A percentile compares a stretch with the other conserved stretches of the same genome.
Evolutionary conservation across 1,284 basidiomycete genomes (phyloP).

Genomic region (Pascua sp.): DNA sequence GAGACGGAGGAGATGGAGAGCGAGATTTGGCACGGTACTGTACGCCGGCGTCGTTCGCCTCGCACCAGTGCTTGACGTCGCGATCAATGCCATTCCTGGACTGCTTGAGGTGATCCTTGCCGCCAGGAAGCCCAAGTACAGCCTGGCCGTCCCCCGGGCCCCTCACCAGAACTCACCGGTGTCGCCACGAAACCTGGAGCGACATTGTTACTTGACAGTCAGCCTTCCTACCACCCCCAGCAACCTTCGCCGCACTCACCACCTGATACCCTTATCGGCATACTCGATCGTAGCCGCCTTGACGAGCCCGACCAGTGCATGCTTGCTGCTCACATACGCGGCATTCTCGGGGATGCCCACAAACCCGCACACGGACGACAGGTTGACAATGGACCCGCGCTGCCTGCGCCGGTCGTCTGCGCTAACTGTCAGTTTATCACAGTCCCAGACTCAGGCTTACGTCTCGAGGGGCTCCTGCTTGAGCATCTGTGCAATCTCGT

Average conservation of each 20-base stretch:
- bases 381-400: conserved; percentile 21
- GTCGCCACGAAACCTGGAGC: conserved; percentile 17
- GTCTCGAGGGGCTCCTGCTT: conserved; percentile 14
- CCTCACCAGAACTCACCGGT: not conserved
- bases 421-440: not conserved
- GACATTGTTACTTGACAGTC: conserved; percentile 9
- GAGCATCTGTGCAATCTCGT: conserved; percentile 18
- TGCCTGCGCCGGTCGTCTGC: conserved; percentile 9
- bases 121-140: too few relatives aligned
- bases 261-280: conserved; percentile 12
- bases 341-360: not conserved
- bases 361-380: conserved; percentile 8
- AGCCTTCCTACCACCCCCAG: not conserved
- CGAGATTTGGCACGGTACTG: too few relatives aligned
- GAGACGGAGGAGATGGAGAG: too few relatives aligned
- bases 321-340: conserved; percentile 19
- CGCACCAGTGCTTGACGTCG: too few relatives aligned
- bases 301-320: conserved; percentile 19
- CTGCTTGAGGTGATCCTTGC: too few relatives aligned
- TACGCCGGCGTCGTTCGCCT: conserved; percentile 9
- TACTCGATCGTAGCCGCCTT: conserved; percentile 15
- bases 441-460: not conserved
- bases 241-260: conserved; percentile 1
- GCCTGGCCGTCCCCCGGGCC: too few relatives aligned
- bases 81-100: too few relatives aligned